phyloP scores from a whole-genome alignment of 306 rosid species.

The Prunus mira region DNA sequence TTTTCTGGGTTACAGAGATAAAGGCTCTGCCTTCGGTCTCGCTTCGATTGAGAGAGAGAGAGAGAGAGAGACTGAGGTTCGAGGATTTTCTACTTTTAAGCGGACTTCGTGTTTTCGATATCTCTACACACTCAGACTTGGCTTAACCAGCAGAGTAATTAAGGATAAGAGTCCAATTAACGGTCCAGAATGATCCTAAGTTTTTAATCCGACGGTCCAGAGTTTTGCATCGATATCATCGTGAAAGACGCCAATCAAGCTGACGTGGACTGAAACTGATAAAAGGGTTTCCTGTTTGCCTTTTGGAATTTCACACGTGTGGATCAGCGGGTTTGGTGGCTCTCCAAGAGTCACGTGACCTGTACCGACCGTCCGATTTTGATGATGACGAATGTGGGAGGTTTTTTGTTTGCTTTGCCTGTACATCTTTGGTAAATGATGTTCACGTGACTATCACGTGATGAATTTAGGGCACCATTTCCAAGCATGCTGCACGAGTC shows the following conservation, averaged over 20 bases:
- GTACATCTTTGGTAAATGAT: neutral
- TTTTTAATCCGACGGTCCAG: conserved; percentile 43
- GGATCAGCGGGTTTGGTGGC: neutral
- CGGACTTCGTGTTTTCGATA: neutral
- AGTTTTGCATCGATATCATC: conserved; percentile 20
- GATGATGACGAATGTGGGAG: neutral
- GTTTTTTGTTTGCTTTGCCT: neutral
- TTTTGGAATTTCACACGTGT: neutral
- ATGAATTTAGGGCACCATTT: neutral
- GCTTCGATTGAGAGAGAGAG: conserved; percentile 18
- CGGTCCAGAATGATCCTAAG: conserved; percentile 9
- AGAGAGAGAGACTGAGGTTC: conserved; percentile 13
- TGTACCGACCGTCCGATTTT: neutral
- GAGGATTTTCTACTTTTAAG: neutral
- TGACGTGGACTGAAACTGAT: conserved; percentile 30
- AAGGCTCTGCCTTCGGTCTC: conserved; percentile 14
- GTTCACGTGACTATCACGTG: conserved; percentile 9
- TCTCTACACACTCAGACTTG: neutral
- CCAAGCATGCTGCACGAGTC: neutral
- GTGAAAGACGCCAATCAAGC: conserved; percentile 32
- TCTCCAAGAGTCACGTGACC: conserved; percentile 23
- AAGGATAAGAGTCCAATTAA: conserved; percentile 48
- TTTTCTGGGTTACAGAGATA: conserved; percentile 20
- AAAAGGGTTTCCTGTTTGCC: conserved; percentile 13
- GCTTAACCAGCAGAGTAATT: conserved; percentile 9